A percentile compares a stretch with the other conserved stretches of the same genome.
These are phyloP conservation scores for Cadophora sp. DNA, from an alignment of 2,329 filamentous ascomycete genomes.

Conservation along the genomic window DNA sequence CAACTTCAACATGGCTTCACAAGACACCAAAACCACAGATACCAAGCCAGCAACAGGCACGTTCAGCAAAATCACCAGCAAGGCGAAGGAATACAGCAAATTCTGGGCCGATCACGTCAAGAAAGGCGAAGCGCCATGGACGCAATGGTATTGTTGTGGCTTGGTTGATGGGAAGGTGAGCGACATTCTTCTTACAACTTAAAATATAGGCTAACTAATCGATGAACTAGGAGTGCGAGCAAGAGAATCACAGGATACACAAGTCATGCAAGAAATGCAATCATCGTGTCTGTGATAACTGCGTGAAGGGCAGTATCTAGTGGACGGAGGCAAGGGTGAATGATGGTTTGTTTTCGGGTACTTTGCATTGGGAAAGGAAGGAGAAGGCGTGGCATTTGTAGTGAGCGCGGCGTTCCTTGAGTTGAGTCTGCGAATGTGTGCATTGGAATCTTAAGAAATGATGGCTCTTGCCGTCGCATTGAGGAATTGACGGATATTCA, in stretches of 20 bases:
- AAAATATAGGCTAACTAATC: neutral
- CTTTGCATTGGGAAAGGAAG: neutral
- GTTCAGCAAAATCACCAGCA: conserved; percentile 15
- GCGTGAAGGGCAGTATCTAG: conserved; percentile 28
- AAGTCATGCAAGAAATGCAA: conserved; percentile 33
- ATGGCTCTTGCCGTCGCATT: neutral
- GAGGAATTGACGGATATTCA: neutral
- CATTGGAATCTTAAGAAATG: neutral
- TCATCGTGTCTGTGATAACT: conserved; percentile 31
- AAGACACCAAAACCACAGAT: neutral
- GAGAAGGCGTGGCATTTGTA: neutral
- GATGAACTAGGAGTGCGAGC: conserved; percentile 26
- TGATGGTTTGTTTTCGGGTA: neutral
- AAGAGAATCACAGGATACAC: conserved; percentile 30
- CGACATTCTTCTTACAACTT: neutral
- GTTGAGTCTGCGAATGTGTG: conserved; percentile 1
- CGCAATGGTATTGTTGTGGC: conserved; percentile 34
- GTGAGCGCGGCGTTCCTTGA: conserved; percentile 2
- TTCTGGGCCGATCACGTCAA: conserved; percentile 29
- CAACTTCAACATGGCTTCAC: neutral
- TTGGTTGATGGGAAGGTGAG: conserved; percentile 24
- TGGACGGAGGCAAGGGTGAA: neutral
- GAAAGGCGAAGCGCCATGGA: conserved; percentile 34
- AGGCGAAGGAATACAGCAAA: conserved; percentile 21
- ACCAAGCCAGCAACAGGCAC: conserved; percentile 4